Evolutionary conservation across 2,329 filamentous ascomycete genomes (phyloP).

Genomic region (Hirsutella thompsonii): DNA sequence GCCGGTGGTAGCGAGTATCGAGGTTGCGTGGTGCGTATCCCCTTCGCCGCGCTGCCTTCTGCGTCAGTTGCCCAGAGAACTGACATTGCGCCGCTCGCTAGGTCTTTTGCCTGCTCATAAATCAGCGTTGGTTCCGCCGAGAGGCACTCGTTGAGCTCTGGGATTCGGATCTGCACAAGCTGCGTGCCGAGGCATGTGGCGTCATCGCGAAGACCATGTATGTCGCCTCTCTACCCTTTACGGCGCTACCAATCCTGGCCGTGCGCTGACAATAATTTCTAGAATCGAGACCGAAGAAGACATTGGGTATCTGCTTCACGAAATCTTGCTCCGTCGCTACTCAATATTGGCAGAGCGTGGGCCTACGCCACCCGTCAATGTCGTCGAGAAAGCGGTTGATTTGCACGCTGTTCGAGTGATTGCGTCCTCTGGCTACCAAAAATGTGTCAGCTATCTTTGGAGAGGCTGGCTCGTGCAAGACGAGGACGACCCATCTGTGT

Average conservation of each 20-base stretch:
- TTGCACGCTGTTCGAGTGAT: constrained; percentile 82
- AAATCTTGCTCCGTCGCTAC: constrained; percentile 78
- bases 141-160: constrained; percentile 76
- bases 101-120: constrained; percentile 67
- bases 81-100: constrained; percentile 5
- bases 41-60: neutral
- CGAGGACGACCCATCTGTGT: constrained; percentile 77
- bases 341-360: constrained; percentile 63
- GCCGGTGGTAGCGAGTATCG: constrained; percentile 65
- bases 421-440: constrained; percentile 87
- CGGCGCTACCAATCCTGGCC: neutral
- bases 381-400: constrained; percentile 87
- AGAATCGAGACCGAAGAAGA: constrained; percentile 82
- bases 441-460: constrained; percentile 89
- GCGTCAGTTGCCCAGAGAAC: neutral
- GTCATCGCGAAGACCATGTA: constrained; percentile 73
- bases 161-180: constrained; percentile 74
- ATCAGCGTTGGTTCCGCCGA: constrained; percentile 59
- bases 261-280: neutral
- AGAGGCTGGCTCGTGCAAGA: constrained; percentile 94
- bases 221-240: constrained; percentile 8
- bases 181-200: constrained; percentile 75
- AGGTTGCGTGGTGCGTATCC: constrained; percentile 50
- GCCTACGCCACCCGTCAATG: constrained; percentile 67
- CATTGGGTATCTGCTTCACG: constrained; percentile 62